A percentile compares a stretch with the other conserved stretches of the same genome.
phyloP scores from a whole-genome alignment of 768 basidiomycete genomes.

The Lactifluus piperatus region DNA sequence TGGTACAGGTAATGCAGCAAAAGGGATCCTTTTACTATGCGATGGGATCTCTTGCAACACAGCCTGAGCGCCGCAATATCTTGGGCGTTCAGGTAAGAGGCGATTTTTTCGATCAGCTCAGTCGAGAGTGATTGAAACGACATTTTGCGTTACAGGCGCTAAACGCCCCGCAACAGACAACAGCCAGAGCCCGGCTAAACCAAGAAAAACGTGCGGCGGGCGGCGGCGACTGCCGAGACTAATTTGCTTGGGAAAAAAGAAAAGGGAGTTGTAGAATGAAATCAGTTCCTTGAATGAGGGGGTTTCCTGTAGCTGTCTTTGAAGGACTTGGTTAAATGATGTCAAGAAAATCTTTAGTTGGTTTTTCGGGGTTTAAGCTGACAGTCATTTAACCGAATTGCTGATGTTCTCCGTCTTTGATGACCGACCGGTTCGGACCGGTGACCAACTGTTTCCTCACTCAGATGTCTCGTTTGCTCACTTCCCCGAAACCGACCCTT shows the following conservation, averaged over 20 bases:
- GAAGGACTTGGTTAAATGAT: no score
- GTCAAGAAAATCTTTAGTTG: no score
- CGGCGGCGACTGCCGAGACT: conserved; percentile 4
- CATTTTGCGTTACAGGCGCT: not conserved
- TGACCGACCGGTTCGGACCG: no score
- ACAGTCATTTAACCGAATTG: no score
- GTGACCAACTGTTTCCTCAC: no score
- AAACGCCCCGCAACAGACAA: not conserved
- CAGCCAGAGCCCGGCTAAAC: not conserved
- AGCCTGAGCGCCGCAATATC: not conserved
- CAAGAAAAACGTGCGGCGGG: not conserved
- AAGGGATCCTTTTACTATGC: not conserved
- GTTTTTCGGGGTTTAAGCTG: no score
- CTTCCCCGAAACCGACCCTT: conserved; percentile 10
- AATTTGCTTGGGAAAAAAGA: no score
- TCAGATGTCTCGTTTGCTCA: conserved; percentile 28
- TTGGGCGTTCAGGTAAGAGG: not conserved
- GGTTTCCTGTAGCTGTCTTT: no score
- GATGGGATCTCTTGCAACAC: not conserved
- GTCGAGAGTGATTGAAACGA: conserved; percentile 6
- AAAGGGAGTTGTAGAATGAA: no score
- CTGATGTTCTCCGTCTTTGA: no score
- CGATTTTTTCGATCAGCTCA: conserved; percentile 7
- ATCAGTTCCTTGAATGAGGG: no score
- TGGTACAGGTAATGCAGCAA: conserved; percentile 2